A percentile compares a stretch with the other conserved stretches of the same genome.
These are phyloP conservation scores for Mucor saturninus DNA, from an alignment of 371 early-diverging fungal genomes.

Conservation along the genomic window DNA sequence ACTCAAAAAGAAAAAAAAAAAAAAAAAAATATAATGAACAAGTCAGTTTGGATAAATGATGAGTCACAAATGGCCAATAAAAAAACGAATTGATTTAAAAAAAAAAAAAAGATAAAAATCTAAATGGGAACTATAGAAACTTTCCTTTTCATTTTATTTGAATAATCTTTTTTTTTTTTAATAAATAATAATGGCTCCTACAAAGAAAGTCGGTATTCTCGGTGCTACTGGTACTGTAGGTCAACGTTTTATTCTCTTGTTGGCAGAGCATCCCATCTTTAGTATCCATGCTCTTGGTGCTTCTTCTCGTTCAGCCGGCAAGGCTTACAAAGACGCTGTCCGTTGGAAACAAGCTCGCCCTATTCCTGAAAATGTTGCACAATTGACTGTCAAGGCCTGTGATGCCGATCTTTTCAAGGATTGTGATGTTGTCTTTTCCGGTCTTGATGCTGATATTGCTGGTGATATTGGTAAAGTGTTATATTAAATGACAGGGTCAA, in stretches of 20 bases:
- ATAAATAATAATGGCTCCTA: conserved; percentile 22
- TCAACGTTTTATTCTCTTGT: conserved; percentile 93
- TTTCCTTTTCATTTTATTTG: conserved; percentile 24
- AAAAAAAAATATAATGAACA: not conserved
- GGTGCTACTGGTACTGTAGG: conserved; percentile 99
- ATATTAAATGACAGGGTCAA: too few species aligned
- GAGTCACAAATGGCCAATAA: conserved; percentile 26
- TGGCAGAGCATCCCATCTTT: conserved; percentile 87
- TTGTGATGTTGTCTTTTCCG: conserved; percentile 93
- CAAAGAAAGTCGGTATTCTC: conserved; percentile 87
- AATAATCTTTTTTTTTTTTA: conserved; percentile 52
- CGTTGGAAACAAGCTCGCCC: conserved; percentile 88
- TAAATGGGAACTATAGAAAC: not conserved
- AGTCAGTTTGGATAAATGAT: conserved; percentile 5
- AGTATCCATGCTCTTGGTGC: conserved; percentile 90
- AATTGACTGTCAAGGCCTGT: conserved; percentile 75
- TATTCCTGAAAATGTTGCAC: conserved; percentile 69
- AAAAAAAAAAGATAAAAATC: not conserved
- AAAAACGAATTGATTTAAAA: conserved; percentile 2
- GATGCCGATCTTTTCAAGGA: conserved; percentile 73
- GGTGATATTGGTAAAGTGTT: conserved; percentile 79
- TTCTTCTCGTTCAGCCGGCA: conserved; percentile 89
- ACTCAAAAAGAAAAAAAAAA: not conserved
- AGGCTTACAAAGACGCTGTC: conserved; percentile 76
- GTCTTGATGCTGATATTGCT: conserved; percentile 91